Conservation (phyloP, 2,329 filamentous ascomycete species). For the Neoascochyta sp. region DNA sequence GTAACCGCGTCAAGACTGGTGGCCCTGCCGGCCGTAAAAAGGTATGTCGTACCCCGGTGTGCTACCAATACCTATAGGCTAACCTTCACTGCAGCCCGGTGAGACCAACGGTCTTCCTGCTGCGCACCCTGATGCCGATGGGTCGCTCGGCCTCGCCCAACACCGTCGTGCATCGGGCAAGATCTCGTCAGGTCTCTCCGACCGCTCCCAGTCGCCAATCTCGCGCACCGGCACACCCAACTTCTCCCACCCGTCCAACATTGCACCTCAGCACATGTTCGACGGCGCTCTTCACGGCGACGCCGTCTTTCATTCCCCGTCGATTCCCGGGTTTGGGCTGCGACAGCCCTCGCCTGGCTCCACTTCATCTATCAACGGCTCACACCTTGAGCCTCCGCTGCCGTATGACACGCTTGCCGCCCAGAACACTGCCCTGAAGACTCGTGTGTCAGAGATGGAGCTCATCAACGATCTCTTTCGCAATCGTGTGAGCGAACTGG, state of each 20-base stretch:
- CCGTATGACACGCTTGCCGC: slow-evolving; percentile 76
- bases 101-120: slow-evolving; percentile 55
- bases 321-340: slow-evolving; percentile 41
- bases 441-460: slow-evolving; percentile 89
- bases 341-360: slow-evolving; percentile 56
- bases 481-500: slow-evolving; percentile 67
- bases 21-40: slow-evolving; percentile 78
- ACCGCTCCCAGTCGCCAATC: slow-evolving; percentile 73
- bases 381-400: slow-evolving; percentile 66
- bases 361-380: slow-evolving; percentile 55
- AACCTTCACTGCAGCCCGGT: slow-evolving; percentile 20
- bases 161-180: slow-evolving; percentile 68
- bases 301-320: slow-evolving; percentile 57
- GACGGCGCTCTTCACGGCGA: slow-evolving; percentile 69
- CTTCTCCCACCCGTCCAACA: slow-evolving; percentile 62
- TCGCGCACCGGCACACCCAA: slow-evolving; percentile 76
- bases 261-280: slow-evolving; percentile 74
- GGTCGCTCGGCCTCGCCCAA: slow-evolving; percentile 54
- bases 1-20: slow-evolving; percentile 92
- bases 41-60: slow-evolving; percentile 60
- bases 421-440: slow-evolving; percentile 84
- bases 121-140: slow-evolving; percentile 54
- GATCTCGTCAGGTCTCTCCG: slow-evolving; percentile 66
- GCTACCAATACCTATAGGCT: too few species aligned
- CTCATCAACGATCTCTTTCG: slow-evolving; percentile 76